Evolutionary conservation across 805 yeast genomes (phyloP), one percentile per base, ranked within the genome.

Genomic region (Saturnispora hagleri): DNA sequence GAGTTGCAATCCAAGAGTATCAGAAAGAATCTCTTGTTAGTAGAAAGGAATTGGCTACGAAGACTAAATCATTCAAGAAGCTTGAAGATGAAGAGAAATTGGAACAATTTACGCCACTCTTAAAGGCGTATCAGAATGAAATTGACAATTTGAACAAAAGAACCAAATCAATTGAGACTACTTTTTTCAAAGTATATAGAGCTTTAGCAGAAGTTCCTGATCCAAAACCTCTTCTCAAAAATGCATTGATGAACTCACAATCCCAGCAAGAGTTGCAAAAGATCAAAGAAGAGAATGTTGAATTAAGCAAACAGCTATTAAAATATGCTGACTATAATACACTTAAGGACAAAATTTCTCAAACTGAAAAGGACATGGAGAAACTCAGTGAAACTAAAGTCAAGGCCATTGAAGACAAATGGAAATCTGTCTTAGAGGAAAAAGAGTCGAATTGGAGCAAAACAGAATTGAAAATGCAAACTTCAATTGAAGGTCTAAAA

Each of bases 191-290:
- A 18, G 73, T 87, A 22, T 91, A 91, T 69, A 73, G 87, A 51
- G 73, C 80, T 15, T 69, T 91, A 5, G 87, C 89, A 5, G 96
- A 90, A 64, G 90, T 95, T 0, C 97, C 97, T 0, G 97, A 91
- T 69, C 98, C 98, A 1, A 79, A 76, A 55, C 95, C 96, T 4
- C 66, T 90, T 42, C 69, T 91, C 53, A 86, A 85, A 58, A 75
- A 81, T 38, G 79, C 90, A 1, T 63, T 86, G 27, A 87, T 82
- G 47, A 77, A 87, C 5, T 79, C 84, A 7, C 66, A 75, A 3
- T 55, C 63, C 3, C 35, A 56, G 28, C 71, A 75, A 20, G 88
- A 86, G 49, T 69, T 76, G 6, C 75, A 73, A 3, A 66, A 67
- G 9, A 66, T 86, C 47, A 74, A 74, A 53, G 68, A 70, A 24